Evolutionary conservation across 495 filamentous ascomycete genomes (phyloP).

Genomic region (Aspergillus incahuasiensis): DNA sequence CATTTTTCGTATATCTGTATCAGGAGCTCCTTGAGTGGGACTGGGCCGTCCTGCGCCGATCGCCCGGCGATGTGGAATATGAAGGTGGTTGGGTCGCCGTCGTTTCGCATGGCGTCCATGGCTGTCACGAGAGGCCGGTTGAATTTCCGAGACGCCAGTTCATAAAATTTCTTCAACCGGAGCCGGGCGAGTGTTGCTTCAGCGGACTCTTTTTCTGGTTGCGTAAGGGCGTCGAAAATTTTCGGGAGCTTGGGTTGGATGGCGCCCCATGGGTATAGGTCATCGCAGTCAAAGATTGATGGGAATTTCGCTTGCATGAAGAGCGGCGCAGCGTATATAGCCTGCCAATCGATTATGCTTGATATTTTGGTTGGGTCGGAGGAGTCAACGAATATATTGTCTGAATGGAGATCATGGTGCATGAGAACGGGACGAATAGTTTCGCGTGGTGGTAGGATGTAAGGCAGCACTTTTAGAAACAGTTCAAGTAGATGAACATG

Average conservation of each 20-base stretch:
- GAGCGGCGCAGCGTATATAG: slow-evolving; percentile 11
- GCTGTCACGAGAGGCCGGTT: slow-evolving; percentile 16
- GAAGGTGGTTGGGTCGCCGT: slow-evolving; percentile 18
- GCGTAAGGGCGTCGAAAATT: slow-evolving; percentile 13
- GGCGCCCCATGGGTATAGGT: slow-evolving; percentile 18
- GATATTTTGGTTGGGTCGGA: slow-evolving; percentile 20
- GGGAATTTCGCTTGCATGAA: slow-evolving; percentile 22
- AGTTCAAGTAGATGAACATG: slow-evolving; percentile 17
- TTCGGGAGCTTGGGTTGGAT: slow-evolving; percentile 17
- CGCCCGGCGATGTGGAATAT: slow-evolving; percentile 20
- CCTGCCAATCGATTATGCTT: slow-evolving; percentile 22
- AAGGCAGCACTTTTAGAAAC: slow-evolving; percentile 14
- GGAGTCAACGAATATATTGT: slow-evolving; percentile 21
- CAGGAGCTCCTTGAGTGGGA: slow-evolving; percentile 19
- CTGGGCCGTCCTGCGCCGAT: slow-evolving; percentile 14
- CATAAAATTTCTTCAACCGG: slow-evolving; percentile 18
- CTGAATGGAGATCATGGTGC: slow-evolving; percentile 19
- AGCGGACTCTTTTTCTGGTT: slow-evolving; percentile 8
- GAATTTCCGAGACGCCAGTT: slow-evolving; percentile 21
- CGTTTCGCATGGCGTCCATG: slow-evolving; percentile 18
- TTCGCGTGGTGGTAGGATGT: slow-evolving; percentile 16
- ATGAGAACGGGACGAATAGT: slow-evolving; percentile 10
- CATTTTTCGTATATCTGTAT: slow-evolving; percentile 22
- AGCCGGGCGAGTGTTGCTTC: slow-evolving; percentile 11
- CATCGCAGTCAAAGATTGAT: slow-evolving; percentile 16